These are phyloP conservation scores for Physcomitrellopsis africana DNA, from an alignment of 225 moss, liverwort and hornwort species.

Conservation along the genomic window DNA sequence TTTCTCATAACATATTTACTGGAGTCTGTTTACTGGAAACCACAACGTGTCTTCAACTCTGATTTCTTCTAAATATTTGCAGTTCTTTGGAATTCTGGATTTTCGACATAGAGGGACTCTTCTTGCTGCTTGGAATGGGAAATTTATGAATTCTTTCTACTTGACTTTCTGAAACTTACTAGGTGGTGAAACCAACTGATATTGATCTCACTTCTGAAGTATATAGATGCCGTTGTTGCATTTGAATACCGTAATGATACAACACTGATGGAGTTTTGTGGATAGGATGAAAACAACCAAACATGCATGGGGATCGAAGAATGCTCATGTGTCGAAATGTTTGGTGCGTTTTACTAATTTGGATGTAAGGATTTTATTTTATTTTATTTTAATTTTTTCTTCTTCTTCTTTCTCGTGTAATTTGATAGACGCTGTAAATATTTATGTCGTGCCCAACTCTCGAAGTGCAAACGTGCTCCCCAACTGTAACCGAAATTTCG, in stretches of 20 bases:
- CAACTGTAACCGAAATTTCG: background rate
- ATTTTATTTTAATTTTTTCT: too few relatives aligned
- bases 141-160: constrained; percentile 2
- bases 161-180: constrained; percentile 12
- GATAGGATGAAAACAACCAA: constrained; percentile 37
- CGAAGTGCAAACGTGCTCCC: constrained; percentile 5
- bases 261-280: constrained; percentile 33
- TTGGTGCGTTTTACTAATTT: constrained; percentile 43
- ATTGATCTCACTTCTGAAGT: constrained; percentile 19
- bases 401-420: constrained; percentile 23
- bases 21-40: background rate
- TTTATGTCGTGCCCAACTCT: constrained; percentile 25
- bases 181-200: constrained; percentile 16
- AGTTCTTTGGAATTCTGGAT: background rate
- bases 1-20: background rate
- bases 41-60: background rate
- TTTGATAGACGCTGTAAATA: constrained; percentile 24
- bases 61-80: background rate
- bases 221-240: constrained; percentile 22
- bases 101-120: background rate
- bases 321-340: constrained; percentile 36
- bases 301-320: constrained; percentile 34
- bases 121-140: constrained; percentile 25
- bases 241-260: constrained; percentile 29
- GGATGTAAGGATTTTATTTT: constrained; percentile 24